phyloP scores from a whole-genome alignment of 345 rosid genomes.

The Geranium rotundifolium region DNA sequence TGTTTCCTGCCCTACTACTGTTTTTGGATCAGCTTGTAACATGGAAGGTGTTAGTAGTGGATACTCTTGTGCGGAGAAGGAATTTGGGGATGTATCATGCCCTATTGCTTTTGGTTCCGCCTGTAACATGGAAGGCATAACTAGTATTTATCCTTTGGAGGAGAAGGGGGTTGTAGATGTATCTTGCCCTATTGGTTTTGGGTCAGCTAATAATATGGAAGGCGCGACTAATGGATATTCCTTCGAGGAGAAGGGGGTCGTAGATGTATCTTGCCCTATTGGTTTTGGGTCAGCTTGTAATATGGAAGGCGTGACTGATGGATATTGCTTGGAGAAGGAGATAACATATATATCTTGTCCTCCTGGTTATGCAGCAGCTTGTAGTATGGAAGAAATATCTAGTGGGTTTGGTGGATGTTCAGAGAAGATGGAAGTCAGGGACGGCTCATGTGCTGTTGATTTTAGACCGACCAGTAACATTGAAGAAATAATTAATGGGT shows the following conservation, averaged over 20 bases:
- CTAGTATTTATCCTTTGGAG: neutral
- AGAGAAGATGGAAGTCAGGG: neutral
- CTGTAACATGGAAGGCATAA: constrained; percentile 3
- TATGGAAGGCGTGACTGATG: no score
- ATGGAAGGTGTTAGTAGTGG: neutral
- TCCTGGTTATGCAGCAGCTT: neutral
- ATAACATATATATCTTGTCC: neutral
- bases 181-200: constrained; percentile 6
- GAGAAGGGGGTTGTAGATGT: neutral
- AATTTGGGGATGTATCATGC: constrained; percentile 4
- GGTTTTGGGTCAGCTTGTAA: no score
- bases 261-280: no score
- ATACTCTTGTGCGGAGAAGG: constrained; percentile 1
- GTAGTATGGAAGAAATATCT: no score
- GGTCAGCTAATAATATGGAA: constrained; percentile 1
- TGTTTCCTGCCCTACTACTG: constrained; percentile 1
- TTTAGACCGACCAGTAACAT: neutral
- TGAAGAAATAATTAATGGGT: neutral
- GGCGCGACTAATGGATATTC: neutral
- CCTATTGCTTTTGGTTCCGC: constrained; percentile 1
- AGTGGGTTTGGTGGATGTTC: neutral
- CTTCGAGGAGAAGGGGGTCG: no score
- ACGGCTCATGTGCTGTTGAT: constrained; percentile 5
- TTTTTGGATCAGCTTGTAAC: constrained; percentile 5
- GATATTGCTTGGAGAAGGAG: neutral